Base-by-base conservation (phyloP, 1,139 yeast species). In the Hemisphaericaspora lyxosophila region DNA sequence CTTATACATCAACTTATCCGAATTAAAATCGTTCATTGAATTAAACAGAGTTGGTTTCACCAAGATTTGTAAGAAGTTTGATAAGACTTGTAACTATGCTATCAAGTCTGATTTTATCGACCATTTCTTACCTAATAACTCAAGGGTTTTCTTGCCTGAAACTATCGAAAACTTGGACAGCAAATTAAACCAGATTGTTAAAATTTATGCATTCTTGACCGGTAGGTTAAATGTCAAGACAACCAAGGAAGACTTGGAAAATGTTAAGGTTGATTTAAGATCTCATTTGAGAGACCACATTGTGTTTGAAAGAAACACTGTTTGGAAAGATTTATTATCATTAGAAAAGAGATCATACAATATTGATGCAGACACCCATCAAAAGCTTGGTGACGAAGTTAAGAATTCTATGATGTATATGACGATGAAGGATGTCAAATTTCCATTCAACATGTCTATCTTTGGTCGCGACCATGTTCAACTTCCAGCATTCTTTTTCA, bases 231-330 rank as follows among this genome's bases (percentile, higher is more conserved):
- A 53, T 22, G 27, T 55, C 6, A 54, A 56, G 30, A 59, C 66
- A 32, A 54, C 70, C 7, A 35, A 36, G 5, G 53, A 51, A 33
- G 67, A 75, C 41, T 54, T 72, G 34, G 79, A 73, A 12, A 59
- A 63, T 32, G 85, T 92, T 17, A 77, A 74, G 42, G 71, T 76
- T 25, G 94, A 86, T 51, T 72, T 90, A 44, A 76, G 83, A 45
- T 72, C 87, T 12, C 87, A 87, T 51, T 65, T 90, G 45, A 74
- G 97, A 43, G 97, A 90, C 53, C 95, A 89, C 60, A 86, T 90
- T 35, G 96, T 89, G 13, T 90, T 96, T 95, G 97, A 89, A 62
- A 76, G 97, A 59, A 88, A 88, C 59, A 90, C 97, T 0, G 97
- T 90, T 17, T 90, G 97, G 97, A 83, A 92, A 54, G 97, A 90